Percentiles rank a stretch among this genome's conserved stretches.
phyloP scores from a whole-genome alignment of 202 grass and related monocot genomes.

The Zizania palustris region DNA sequence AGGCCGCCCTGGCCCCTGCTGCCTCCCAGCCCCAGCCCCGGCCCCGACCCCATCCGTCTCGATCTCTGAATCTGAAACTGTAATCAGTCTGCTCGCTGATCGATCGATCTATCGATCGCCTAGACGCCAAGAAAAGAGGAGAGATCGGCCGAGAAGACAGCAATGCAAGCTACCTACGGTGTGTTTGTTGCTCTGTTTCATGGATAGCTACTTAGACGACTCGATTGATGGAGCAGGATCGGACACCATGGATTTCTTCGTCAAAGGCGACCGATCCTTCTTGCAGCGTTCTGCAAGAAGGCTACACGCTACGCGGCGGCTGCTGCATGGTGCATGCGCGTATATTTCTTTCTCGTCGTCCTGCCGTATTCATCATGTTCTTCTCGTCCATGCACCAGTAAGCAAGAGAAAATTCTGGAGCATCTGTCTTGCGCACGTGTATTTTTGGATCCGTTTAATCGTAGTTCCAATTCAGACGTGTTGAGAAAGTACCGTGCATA shows the following conservation, averaged over 20 bases:
- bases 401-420: too few relatives aligned
- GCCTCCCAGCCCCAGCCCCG: background rate
- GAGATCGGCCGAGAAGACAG: background rate
- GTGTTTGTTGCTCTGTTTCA: background rate
- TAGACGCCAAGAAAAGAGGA: background rate
- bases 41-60: background rate
- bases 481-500: too few relatives aligned
- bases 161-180: too few relatives aligned
- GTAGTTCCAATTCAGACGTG: too few relatives aligned
- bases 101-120: background rate
- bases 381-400: too few relatives aligned
- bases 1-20: background rate
- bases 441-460: too few relatives aligned
- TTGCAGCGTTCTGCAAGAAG: too few relatives aligned
- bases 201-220: background rate
- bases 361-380: too few relatives aligned
- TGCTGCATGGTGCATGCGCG: background rate
- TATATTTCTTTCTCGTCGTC: background rate
- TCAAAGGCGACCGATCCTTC: background rate
- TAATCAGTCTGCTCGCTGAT: background rate
- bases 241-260: background rate
- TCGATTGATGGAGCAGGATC: background rate
- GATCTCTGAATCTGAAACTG: background rate
- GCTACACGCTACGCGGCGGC: background rate
- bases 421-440: too few relatives aligned